phyloP scores from a whole-genome alignment of 108 stramenopile genomes.

The Nannochloropsis granulata region DNA sequence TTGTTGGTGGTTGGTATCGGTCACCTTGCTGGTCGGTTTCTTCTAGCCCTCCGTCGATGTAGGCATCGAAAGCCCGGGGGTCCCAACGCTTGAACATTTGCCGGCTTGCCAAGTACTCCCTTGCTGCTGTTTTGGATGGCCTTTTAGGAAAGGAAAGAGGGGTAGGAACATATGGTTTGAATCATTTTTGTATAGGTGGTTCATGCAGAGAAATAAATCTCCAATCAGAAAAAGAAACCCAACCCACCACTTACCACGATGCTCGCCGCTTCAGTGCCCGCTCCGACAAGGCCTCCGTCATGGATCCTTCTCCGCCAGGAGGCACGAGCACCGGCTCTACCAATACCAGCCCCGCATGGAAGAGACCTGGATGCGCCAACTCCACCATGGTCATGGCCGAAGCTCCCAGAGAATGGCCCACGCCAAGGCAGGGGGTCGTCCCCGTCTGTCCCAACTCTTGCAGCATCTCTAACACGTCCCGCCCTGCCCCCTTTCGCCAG shows the following conservation, averaged over 20 bases:
- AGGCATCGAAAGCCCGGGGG: background rate
- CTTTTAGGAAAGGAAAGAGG: background rate
- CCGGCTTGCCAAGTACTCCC: background rate
- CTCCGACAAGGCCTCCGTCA: background rate
- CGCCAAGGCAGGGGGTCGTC: background rate
- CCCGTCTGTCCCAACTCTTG: background rate
- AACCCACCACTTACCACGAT: background rate
- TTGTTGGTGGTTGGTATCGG: background rate
- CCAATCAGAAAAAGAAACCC: no score
- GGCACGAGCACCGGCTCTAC: background rate
- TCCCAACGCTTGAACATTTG: background rate
- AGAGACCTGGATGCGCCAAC: background rate
- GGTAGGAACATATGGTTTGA: no score
- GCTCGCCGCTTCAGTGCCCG: background rate
- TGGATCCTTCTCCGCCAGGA: background rate
- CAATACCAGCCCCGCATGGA: background rate
- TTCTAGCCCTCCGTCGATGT: background rate
- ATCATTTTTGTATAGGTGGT: no score
- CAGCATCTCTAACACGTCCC: background rate
- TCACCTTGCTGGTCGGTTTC: background rate
- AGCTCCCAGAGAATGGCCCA: background rate
- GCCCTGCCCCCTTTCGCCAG: background rate
- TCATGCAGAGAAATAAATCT: no score
- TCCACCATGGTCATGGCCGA: background rate
- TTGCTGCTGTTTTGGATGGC: background rate